These are phyloP conservation scores for Talaromyces marneffei DNA, from an alignment of 2,329 filamentous ascomycete genomes.

Conservation along the genomic window DNA sequence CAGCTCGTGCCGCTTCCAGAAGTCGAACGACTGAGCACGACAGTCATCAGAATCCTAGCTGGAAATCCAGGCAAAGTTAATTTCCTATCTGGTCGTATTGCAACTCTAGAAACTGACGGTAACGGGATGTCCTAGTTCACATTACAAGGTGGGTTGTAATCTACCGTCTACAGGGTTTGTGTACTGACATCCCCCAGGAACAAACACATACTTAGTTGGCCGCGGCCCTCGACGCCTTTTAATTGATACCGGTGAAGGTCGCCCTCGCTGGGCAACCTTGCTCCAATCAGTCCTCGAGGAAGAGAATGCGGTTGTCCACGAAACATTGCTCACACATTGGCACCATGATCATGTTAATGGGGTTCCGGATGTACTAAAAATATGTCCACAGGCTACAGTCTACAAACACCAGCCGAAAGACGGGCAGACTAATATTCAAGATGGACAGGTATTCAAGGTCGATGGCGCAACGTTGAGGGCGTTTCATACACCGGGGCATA, in stretches of 20 bases:
- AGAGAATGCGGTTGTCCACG: slow-evolving; percentile 64
- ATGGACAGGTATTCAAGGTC: slow-evolving; percentile 50
- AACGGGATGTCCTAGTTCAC: slow-evolving; percentile 43
- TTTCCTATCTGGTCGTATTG: neutral
- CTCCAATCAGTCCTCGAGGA: slow-evolving; percentile 59
- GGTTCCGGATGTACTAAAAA: slow-evolving; percentile 59
- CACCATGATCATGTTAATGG: slow-evolving; percentile 82
- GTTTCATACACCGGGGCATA: slow-evolving; percentile 67
- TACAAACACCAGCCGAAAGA: slow-evolving; percentile 59
- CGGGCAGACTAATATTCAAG: slow-evolving; percentile 49
- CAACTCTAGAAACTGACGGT: neutral
- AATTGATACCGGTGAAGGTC: slow-evolving; percentile 85
- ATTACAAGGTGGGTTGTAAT: slow-evolving; percentile 49
- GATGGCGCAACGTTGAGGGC: slow-evolving; percentile 58
- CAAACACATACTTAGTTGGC: slow-evolving; percentile 92
- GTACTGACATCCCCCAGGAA: slow-evolving; percentile 46
- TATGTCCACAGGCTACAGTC: slow-evolving; percentile 59
- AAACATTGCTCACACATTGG: slow-evolving; percentile 82
- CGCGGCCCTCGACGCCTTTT: slow-evolving; percentile 67
- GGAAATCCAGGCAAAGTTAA: slow-evolving; percentile 80
- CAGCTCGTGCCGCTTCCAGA: slow-evolving; percentile 62
- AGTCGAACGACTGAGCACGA: slow-evolving; percentile 69
- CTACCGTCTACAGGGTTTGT: neutral
- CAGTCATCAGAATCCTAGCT: slow-evolving; percentile 76
- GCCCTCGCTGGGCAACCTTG: slow-evolving; percentile 62